These are phyloP conservation scores for Litsea cubeba DNA, from an alignment of 164 flowering plant genomes.

Conservation along the genomic window DNA sequence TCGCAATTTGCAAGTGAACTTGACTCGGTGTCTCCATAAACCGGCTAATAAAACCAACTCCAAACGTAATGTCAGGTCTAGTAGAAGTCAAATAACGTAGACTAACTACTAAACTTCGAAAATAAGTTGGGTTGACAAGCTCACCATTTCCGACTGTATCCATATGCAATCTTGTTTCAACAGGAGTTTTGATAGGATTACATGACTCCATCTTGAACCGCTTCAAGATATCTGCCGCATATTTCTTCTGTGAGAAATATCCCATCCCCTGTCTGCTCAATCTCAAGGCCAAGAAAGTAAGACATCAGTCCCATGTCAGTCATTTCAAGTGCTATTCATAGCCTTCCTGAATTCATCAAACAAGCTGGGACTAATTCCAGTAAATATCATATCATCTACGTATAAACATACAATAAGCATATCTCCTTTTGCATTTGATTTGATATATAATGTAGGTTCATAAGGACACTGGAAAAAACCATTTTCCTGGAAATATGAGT, in stretches of 20 bases:
- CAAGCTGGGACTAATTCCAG: not conserved
- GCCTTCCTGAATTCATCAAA: too few relatives aligned
- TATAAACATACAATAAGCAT: not conserved
- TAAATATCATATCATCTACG: not conserved
- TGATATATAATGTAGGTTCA: too few relatives aligned
- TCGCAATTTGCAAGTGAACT: not conserved
- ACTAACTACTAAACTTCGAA: not conserved
- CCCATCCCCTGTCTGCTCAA: not conserved
- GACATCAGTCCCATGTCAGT: too few relatives aligned
- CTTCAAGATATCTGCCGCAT: not conserved
- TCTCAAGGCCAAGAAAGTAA: too few relatives aligned
- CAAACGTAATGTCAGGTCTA: not conserved
- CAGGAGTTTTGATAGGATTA: too few relatives aligned
- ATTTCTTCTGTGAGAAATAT: not conserved
- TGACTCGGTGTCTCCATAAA: not conserved
- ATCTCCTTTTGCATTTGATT: too few relatives aligned
- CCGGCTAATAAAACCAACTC: not conserved
- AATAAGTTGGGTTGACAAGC: not conserved
- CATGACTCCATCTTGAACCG: not conserved
- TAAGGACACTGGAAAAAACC: not conserved
- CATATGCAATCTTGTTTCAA: too few relatives aligned
- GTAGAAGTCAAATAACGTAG: not conserved
- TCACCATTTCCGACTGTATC: too few relatives aligned
- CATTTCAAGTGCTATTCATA: too few relatives aligned
- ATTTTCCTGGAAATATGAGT: not conserved